These are phyloP conservation scores for Coniosporium uncinatum DNA, from an alignment of 2,329 filamentous ascomycete genomes.

Conservation along the genomic window DNA sequence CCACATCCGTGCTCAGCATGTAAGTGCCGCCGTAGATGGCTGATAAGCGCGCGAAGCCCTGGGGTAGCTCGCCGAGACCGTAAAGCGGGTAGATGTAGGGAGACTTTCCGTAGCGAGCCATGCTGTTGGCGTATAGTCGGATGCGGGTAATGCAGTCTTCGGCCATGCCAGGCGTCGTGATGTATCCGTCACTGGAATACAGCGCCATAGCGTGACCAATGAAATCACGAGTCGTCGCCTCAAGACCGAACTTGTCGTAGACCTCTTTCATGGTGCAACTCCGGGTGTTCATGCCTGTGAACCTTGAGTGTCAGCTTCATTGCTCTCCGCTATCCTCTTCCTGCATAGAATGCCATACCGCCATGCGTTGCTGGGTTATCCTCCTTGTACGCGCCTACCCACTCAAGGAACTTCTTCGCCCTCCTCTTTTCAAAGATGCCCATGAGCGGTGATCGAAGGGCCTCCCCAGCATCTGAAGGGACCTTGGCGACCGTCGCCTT, in stretches of 20 bases:
- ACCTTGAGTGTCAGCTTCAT: not conserved
- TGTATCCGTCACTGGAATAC: constrained; percentile 86
- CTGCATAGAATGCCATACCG: constrained; percentile 65
- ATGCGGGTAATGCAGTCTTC: constrained; percentile 89
- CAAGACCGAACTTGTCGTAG: constrained; percentile 96
- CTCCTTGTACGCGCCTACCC: constrained; percentile 81
- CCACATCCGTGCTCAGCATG: constrained; percentile 95
- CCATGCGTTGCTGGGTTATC: constrained; percentile 85
- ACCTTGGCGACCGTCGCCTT: constrained; percentile 97
- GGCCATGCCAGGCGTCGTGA: constrained; percentile 65
- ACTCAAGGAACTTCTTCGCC: constrained; percentile 95
- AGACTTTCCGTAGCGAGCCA: constrained; percentile 95
- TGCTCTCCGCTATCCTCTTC: constrained; percentile 13
- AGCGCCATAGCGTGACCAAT: constrained; percentile 98
- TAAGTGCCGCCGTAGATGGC: constrained; percentile 99
- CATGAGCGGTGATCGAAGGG: constrained; percentile 90
- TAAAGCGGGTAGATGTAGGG: constrained; percentile 99
- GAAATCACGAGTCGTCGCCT: constrained; percentile 86
- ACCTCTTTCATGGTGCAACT: constrained; percentile 94
- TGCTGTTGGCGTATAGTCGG: constrained; percentile 94
- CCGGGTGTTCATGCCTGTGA: constrained; percentile 73
- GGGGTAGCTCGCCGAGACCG: constrained; percentile 92
- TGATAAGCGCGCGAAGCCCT: constrained; percentile 94
- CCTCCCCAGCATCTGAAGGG: constrained; percentile 83
- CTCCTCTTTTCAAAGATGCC: constrained; percentile 96